A percentile compares a stretch with the other conserved stretches of the same genome.
Conservation (phyloP, 1,139 yeast species). For the Lodderomyces elongisporus region DNA sequence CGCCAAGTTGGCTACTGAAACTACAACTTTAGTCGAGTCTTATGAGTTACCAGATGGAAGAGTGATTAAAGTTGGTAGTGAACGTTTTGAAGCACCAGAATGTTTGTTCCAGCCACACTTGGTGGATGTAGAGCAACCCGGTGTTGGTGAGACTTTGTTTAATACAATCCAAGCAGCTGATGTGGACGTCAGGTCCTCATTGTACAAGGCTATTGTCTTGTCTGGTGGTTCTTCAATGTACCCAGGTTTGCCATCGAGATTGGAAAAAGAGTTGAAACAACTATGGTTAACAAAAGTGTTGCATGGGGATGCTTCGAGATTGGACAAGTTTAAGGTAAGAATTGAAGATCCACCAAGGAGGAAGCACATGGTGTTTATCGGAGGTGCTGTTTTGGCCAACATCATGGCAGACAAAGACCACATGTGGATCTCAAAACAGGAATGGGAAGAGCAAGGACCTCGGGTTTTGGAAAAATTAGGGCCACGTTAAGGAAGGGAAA, state of each 20-base stretch:
- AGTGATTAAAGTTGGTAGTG: conserved; percentile 88
- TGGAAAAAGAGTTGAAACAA: conserved; percentile 94
- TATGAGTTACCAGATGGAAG: conserved; percentile 97
- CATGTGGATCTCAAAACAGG: conserved; percentile 95
- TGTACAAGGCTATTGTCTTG: conserved; percentile 86
- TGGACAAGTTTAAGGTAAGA: conserved; percentile 89
- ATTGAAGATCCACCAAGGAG: conserved; percentile 99
- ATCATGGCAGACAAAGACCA: conserved; percentile 98
- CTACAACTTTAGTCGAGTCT: conserved; percentile 86
- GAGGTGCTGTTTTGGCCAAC: conserved; percentile 97
- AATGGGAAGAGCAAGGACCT: conserved; percentile 97
- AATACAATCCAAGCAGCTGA: conserved; percentile 93
- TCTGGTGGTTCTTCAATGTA: conserved; percentile 99
- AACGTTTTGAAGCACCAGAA: conserved; percentile 97
- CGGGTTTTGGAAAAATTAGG: conserved; percentile 83
- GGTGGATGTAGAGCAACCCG: conserved; percentile 97
- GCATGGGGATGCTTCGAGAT: conserved; percentile 79
- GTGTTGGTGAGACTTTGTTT: conserved; percentile 88
- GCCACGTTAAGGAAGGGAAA: conserved; percentile 53
- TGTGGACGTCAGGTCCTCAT: conserved; percentile 82
- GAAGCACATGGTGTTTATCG: conserved; percentile 97
- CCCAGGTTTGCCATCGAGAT: conserved; percentile 93
- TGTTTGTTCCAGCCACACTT: conserved; percentile 94
- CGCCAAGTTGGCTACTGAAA: conserved; percentile 81
- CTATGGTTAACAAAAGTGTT: conserved; percentile 89